Percentiles rank a stretch among this genome's conserved stretches.
Evolutionary conservation across 2,329 filamentous ascomycete genomes (phyloP).

Genomic region (Didymella pomorum): DNA sequence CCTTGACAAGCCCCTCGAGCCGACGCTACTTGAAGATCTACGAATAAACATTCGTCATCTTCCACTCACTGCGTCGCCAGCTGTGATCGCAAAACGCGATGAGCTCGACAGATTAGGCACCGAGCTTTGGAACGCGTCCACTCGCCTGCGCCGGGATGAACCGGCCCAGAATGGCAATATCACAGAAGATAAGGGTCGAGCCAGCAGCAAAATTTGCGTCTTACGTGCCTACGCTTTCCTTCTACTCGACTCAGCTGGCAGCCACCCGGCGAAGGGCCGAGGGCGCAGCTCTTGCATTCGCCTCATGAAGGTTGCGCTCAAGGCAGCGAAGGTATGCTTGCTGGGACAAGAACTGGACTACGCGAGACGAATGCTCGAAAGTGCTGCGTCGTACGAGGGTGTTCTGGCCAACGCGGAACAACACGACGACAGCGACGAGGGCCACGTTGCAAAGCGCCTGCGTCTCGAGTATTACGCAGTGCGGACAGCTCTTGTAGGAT

Average conservation of each 20-base stretch:
- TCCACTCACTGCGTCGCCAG: constrained; percentile 36
- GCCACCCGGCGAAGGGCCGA: constrained; percentile 27
- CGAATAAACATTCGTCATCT: constrained; percentile 54
- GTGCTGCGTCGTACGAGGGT: constrained; percentile 63
- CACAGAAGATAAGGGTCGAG: constrained; percentile 39
- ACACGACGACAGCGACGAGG: constrained; percentile 34
- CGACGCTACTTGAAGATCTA: constrained; percentile 46
- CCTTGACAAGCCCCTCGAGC: constrained; percentile 28
- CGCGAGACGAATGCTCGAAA: constrained; percentile 69
- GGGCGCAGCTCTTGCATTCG: constrained; percentile 55
- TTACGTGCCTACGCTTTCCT: constrained; percentile 70
- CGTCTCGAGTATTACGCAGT: constrained; percentile 71
- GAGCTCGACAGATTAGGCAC: constrained; percentile 66
- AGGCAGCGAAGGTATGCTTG: constrained; percentile 69
- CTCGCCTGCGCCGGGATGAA: constrained; percentile 55
- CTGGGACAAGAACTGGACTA: constrained; percentile 64
- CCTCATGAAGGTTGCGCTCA: constrained; percentile 72
- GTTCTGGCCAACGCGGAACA: constrained; percentile 30
- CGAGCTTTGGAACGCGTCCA: constrained; percentile 72
- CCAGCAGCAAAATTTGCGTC: constrained; percentile 34
- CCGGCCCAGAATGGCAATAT: constrained; percentile 34
- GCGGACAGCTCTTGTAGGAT: constrained; percentile 70
- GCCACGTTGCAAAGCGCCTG: constrained; percentile 51
- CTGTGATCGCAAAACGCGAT: constrained; percentile 48
- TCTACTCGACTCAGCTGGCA: constrained; percentile 64